Evolutionary conservation across 371 early-diverging fungal genomes (phyloP), one percentile per base, ranked within the genome.

Genomic region (Cokeromyces recurvatus): DNA sequence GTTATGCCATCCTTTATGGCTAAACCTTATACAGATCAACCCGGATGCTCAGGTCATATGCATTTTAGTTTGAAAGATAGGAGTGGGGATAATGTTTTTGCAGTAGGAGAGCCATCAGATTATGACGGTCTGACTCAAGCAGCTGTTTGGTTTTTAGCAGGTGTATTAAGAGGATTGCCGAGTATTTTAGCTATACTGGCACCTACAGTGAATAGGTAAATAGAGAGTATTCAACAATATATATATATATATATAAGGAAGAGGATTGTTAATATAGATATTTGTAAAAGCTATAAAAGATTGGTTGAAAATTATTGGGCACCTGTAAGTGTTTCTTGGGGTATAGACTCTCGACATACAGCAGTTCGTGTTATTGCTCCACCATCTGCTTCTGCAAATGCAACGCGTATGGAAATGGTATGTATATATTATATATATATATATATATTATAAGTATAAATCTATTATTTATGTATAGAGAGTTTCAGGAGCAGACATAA

Each of bases 1-100:
- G 66, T 90, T 39, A 82, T 86, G 70, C 73, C 90, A 7, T 82
- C 83, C 0, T 92, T 92, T 60, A 90, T 92, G 92, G 90, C 91
- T 10, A 92, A 92, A 46, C 92, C 92, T 2, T 78, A 84, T 55
- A 44, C 55, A 5, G 71, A 80, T 36, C 63, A 82, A 24, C 89
- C 91, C 0, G 92, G 92, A 1, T 90, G 90, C 51, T 87, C 87
- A 29, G 92, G 91, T 8, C 92, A 90, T 59, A 65, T 87, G 32
- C 92, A 92, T 62, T 79, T 92, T 51, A 82, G 82, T 38, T 64
- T 89, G 24, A 78, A 71, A n/a, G 62, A 82, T 21, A 49, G 47
- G 9, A 47, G 75, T 3, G 79, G 77, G 2, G 51, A 59, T 10
- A 84, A 84, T 56, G 53, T 73, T 10, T 85, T 86, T 64, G 68